These are phyloP conservation scores for Microascus cirrosus DNA, from an alignment of 2,329 filamentous ascomycete genomes.

Conservation along the genomic window DNA sequence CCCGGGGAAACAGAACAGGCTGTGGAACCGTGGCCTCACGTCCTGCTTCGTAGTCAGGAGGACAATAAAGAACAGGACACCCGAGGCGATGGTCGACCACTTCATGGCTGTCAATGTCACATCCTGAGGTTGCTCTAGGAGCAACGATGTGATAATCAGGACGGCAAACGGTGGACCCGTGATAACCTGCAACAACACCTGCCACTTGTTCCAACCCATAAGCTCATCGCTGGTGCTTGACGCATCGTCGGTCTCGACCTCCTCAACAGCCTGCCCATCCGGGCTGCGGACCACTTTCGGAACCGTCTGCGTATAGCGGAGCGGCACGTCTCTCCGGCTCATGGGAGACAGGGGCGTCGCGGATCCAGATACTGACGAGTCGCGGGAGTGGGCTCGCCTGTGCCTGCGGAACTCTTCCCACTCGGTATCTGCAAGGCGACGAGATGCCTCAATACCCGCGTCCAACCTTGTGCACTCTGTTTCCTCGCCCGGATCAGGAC, in stretches of 20 bases:
- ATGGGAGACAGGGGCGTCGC: slow-evolving; percentile 5
- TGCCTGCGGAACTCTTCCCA: slow-evolving; percentile 48
- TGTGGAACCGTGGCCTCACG: slow-evolving; percentile 61
- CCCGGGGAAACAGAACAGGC: slow-evolving; percentile 74
- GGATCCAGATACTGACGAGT: slow-evolving; percentile 10
- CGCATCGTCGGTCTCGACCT: background rate
- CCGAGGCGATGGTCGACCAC: slow-evolving; percentile 57
- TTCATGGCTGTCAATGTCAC: slow-evolving; percentile 47
- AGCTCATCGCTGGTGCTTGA: slow-evolving; percentile 22
- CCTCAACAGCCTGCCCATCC: background rate
- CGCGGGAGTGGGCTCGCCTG: slow-evolving; percentile 20
- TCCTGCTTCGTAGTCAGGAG: slow-evolving; percentile 57
- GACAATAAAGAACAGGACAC: slow-evolving; percentile 54
- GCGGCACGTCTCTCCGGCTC: background rate
- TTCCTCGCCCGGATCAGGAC: background rate
- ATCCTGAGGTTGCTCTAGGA: slow-evolving; percentile 43
- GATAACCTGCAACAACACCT: slow-evolving; percentile 75
- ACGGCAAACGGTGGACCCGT: slow-evolving; percentile 77
- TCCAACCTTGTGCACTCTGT: background rate
- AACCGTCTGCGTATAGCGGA: background rate
- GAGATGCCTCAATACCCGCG: background rate
- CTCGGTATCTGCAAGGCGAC: slow-evolving; percentile 19
- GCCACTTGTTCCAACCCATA: slow-evolving; percentile 80
- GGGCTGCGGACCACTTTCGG: background rate
- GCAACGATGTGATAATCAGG: slow-evolving; percentile 63